phyloP scores from a whole-genome alignment of 495 filamentous ascomycete species.

The Penicillium canescens region DNA sequence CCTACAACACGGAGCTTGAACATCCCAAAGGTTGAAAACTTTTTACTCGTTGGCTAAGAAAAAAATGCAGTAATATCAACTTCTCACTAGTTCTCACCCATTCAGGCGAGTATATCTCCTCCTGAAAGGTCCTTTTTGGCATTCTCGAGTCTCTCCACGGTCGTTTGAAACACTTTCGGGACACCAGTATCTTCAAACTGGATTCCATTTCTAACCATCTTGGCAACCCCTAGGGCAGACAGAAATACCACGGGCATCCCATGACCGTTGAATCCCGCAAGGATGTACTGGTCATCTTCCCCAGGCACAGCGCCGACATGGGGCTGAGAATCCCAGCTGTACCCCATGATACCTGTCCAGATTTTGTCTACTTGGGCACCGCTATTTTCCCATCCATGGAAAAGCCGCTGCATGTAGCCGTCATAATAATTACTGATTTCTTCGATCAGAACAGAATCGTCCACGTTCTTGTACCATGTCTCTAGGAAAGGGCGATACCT shows the following conservation, averaged over 20 bases:
- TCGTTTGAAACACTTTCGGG: slow-evolving; percentile 37
- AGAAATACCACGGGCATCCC: slow-evolving; percentile 54
- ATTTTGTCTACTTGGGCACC: slow-evolving; percentile 40
- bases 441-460: slow-evolving; percentile 53
- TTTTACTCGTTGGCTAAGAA: too few relatives aligned
- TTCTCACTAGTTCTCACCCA: too few relatives aligned
- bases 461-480: slow-evolving; percentile 55
- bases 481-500: slow-evolving; percentile 50
- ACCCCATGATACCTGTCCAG: slow-evolving; percentile 54
- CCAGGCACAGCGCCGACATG: slow-evolving; percentile 50
- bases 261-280: slow-evolving; percentile 56
- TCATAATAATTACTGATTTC: slow-evolving; percentile 60
- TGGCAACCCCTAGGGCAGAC: slow-evolving; percentile 41
- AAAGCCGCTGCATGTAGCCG: slow-evolving; percentile 52
- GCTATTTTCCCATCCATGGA: slow-evolving; percentile 44
- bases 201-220: slow-evolving; percentile 39
- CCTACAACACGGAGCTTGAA: too few relatives aligned
- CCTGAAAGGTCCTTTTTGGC: too few relatives aligned
- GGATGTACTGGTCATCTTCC: slow-evolving; percentile 40
- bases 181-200: slow-evolving; percentile 37
- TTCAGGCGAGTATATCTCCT: too few relatives aligned
- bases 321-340: slow-evolving; percentile 45
- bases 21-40: too few relatives aligned
- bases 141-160: too few relatives aligned
- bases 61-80: too few relatives aligned